phyloP scores from a whole-genome alignment of 2,329 filamentous ascomycete genomes.

The Botrytis hyacinthi region DNA sequence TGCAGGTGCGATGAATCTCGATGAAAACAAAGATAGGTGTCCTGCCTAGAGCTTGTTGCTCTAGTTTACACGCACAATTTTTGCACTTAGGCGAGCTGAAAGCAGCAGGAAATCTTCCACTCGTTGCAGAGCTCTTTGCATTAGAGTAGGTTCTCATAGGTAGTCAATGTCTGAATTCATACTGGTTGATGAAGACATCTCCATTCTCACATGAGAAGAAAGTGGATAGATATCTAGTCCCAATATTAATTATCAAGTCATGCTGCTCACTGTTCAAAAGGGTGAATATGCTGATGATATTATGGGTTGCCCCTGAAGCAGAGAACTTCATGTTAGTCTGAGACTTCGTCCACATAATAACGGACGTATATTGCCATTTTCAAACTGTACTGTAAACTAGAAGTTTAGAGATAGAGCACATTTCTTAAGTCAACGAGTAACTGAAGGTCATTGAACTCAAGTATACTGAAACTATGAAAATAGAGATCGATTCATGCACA shows the following conservation, averaged over 20 bases:
- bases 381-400: background rate
- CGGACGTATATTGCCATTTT: background rate
- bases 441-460: background rate
- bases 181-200: background rate
- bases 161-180: background rate
- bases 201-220: background rate
- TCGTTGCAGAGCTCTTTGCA: background rate
- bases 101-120: background rate
- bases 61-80: background rate
- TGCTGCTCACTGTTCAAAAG: background rate
- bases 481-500: background rate
- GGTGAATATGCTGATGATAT: background rate
- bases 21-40: background rate
- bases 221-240: background rate
- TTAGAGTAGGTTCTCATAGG: background rate
- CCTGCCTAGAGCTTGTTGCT: background rate
- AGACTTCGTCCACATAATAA: background rate
- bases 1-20: background rate
- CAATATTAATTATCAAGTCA: background rate
- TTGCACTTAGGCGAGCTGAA: background rate
- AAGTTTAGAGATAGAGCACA: background rate
- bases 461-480: background rate
- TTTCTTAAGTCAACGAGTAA: background rate
- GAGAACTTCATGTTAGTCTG: background rate
- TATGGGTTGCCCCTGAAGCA: fast-evolving